Conservation (phyloP, 306 rosid species). For the Corylus americana region DNA sequence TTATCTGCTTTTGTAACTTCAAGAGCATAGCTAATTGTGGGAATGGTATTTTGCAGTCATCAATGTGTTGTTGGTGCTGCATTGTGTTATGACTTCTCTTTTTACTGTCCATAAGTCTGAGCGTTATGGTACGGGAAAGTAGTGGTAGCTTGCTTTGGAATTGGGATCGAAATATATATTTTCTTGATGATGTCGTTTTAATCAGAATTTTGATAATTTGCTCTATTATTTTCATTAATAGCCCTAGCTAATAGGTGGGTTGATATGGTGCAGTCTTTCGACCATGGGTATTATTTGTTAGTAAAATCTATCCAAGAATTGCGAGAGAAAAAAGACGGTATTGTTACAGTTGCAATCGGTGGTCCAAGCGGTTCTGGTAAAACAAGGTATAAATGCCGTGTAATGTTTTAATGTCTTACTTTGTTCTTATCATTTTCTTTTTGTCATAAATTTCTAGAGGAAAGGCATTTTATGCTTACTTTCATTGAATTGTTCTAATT, state of each 20-base stretch:
- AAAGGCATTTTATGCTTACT: constrained; percentile 25
- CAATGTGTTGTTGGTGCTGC: constrained; percentile 4
- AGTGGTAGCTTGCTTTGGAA: background rate
- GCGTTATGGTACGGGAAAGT: background rate
- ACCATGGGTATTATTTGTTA: constrained; percentile 90
- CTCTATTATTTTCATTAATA: constrained; percentile 2
- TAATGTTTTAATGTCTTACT: constrained; percentile 3
- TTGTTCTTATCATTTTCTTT: background rate
- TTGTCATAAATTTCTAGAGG: constrained; percentile 5
- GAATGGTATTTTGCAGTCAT: background rate
- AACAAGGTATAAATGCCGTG: constrained; percentile 59
- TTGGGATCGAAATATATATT: background rate
- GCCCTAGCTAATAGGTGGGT: constrained; percentile 22
- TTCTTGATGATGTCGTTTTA: background rate
- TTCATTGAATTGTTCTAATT: constrained; percentile 30
- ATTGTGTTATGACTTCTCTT: background rate
- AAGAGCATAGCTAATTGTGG: background rate
- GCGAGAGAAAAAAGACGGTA: constrained; percentile 82
- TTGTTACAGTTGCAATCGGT: constrained; percentile 94
- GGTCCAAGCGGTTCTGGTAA: constrained; percentile 99
- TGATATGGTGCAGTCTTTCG: constrained; percentile 84
- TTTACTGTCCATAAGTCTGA: background rate
- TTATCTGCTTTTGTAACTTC: background rate
- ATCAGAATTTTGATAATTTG: background rate
- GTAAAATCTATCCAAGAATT: constrained; percentile 98